Base-by-base conservation (phyloP, 306 rosid species). In the Pterocarpus macrocarpus region DNA sequence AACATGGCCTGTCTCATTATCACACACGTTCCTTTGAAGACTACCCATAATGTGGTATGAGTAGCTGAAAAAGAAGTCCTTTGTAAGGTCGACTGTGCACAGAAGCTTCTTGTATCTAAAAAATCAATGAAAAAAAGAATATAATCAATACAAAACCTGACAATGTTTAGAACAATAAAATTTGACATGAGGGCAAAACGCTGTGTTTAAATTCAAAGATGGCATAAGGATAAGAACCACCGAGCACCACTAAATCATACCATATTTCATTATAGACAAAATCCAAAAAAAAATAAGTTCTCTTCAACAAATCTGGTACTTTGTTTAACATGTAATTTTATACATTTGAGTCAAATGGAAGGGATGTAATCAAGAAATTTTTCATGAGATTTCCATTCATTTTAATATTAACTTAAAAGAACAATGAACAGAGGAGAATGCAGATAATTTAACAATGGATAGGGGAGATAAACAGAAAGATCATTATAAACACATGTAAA, bases 11-110 rank as follows among this genome's bases (percentile, higher is more conserved):
- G 91, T 65, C 87, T 84, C 90, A 79, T 73, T 65, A 78, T 88
- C 88, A 79, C 87, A 85, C 55, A 94, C 64, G 84, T 96, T 96
- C 88, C 87, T 90, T 85, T 96, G 99, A 76, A 96, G 91, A 87
- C 99, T 85, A 71, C 85, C 84, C 99, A 96, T 96, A 69, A 96
- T 85, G 78, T 90, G 88, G 88, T 96, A 96, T 71, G 99, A 94
- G 89, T 96, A 94, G 94, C 99, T 89, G 90, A 92, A 96, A 92
- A 89, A 89, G 97, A 96, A 96, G 93, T 96, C 99, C 91, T 92
- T 93, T 10, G 97, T 93, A 68, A 96, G 97, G 83, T 96, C 99
- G 72, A 96, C 90, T 49, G 92, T 88, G 97, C 97, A 88, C 83
- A 96, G 91, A 79, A 92, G 98, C 95, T 87, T 96, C 99, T 96